Percentiles rank a stretch among this genome's conserved stretches.
Conservation (phyloP, 257 asterid genomes). For the Scutellaria baicalensis region DNA sequence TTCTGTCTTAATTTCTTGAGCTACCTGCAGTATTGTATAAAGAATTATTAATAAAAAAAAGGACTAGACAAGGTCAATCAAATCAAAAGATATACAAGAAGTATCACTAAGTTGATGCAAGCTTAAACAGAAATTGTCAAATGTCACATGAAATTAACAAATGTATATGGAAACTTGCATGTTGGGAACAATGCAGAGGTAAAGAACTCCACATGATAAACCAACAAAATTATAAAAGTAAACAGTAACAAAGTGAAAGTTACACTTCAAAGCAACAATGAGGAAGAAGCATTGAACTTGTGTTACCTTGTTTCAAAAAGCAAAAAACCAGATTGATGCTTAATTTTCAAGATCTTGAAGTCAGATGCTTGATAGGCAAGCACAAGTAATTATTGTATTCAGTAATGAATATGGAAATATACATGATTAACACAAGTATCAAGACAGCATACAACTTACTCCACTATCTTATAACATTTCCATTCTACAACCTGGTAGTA, state of each 20-base stretch:
- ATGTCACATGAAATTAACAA: background rate
- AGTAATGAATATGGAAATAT: background rate
- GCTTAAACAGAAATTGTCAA: background rate
- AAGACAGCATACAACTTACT: background rate
- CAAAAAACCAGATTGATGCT: background rate
- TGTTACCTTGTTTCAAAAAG: background rate
- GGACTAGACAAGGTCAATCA: background rate
- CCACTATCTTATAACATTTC: background rate
- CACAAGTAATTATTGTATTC: background rate
- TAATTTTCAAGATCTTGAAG: background rate
- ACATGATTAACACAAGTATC: background rate
- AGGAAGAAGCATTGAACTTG: background rate
- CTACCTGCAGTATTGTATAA: conserved; percentile 56
- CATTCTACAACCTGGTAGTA: background rate
- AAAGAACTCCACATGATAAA: background rate
- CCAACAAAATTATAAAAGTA: background rate
- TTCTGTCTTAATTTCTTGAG: conserved; percentile 80
- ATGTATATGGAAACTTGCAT: background rate
- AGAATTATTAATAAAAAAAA: background rate
- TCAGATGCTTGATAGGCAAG: background rate
- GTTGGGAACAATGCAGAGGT: conserved; percentile 3
- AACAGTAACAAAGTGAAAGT: background rate
- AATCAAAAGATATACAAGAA: background rate
- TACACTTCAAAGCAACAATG: background rate
- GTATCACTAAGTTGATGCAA: background rate